phyloP scores from a whole-genome alignment of 306 rosid genomes.

The Cucumis cinereus region DNA sequence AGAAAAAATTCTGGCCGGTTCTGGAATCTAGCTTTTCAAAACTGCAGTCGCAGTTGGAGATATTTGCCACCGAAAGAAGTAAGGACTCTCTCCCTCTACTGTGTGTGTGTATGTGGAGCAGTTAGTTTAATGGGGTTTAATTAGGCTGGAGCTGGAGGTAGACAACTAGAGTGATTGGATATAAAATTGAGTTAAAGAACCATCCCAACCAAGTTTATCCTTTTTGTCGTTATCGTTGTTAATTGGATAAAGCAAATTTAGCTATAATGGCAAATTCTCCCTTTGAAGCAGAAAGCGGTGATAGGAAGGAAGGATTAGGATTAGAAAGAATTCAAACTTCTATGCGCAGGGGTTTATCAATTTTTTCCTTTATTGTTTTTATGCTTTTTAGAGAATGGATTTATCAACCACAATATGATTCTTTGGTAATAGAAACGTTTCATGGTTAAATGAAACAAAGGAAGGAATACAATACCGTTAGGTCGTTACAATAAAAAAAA shows the following conservation, averaged over 20 bases:
- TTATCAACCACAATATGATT: neutral
- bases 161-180: neutral
- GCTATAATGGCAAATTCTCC: neutral
- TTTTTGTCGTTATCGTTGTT: neutral
- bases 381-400: neutral
- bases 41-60: constrained; percentile 46
- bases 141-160: neutral
- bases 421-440: neutral
- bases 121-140: neutral
- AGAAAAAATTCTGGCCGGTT: constrained; percentile 67
- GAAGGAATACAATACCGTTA: no score
- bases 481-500: no score
- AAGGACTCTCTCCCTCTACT: constrained; percentile 24
- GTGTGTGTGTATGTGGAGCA: neutral
- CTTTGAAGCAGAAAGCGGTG: neutral
- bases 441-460: no score
- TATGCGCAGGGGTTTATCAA: no score
- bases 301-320: neutral
- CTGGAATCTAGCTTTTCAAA: constrained; percentile 35
- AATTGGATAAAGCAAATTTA: neutral
- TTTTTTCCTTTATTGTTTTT: no score
- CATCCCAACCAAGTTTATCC: neutral
- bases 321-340: neutral
- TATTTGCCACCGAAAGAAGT: constrained; percentile 31
- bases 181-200: neutral